These are phyloP conservation scores for Cryphonectria nitschkei DNA, from an alignment of 2,329 filamentous ascomycete genomes.

Conservation along the genomic window DNA sequence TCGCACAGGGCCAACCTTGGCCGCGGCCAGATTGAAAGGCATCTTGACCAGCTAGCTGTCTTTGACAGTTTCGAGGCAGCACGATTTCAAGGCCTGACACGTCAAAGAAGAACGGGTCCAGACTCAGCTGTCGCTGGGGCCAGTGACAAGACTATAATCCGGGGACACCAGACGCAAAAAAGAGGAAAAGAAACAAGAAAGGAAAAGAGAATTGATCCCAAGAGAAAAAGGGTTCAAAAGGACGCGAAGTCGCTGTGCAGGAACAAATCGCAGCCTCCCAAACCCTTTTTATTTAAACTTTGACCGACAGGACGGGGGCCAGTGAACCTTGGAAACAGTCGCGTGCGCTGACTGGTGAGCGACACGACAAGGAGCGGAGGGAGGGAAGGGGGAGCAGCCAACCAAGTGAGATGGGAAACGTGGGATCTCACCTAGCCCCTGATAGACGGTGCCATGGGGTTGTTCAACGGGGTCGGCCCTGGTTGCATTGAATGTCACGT, in stretches of 20 bases:
- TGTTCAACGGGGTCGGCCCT: not conserved
- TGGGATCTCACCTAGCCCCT: conserved; percentile 2
- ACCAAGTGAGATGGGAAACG: not conserved
- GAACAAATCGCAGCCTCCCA: not conserved
- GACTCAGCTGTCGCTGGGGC: not conserved
- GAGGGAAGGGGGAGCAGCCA: not conserved
- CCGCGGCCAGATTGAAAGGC: conserved; percentile 27
- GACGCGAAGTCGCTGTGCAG: not conserved
- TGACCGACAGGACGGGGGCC: not conserved
- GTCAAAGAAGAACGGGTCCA: not conserved
- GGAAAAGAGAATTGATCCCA: not conserved
- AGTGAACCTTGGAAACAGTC: not conserved
- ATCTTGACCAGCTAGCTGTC: conserved; percentile 12
- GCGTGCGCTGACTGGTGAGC: not conserved
- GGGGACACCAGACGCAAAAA: not conserved
- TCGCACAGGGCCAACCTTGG: conserved; percentile 26
- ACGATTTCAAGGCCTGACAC: not conserved
- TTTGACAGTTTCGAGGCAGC: not conserved
- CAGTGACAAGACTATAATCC: not conserved
- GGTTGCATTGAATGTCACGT: not conserved
- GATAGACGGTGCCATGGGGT: conserved; percentile 5
- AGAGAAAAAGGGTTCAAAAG: not conserved
- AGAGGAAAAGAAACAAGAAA: not conserved
- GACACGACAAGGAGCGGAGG: not conserved
- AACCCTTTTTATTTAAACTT: not conserved